Evolutionary conservation across 225 moss, liverwort and hornwort genomes (phyloP), one percentile per base, ranked within the genome.

Genomic region (Bryoerythrophyllum caledonicum): DNA sequence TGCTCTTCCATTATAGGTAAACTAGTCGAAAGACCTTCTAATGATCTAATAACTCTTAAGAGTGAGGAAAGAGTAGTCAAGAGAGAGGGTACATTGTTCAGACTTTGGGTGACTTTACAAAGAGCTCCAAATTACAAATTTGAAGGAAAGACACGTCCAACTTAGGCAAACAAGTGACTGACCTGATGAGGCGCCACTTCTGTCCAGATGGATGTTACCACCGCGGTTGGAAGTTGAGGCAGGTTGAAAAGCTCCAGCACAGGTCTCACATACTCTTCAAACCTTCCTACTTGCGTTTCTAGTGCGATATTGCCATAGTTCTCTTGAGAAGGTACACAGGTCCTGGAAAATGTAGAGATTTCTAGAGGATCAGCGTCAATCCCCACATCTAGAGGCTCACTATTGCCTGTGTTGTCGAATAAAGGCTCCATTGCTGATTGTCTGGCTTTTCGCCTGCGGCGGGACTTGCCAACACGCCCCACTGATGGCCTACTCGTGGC

Each of bases 371-470:
- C 30, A 26, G 73, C 25, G 51, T 52, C 32, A 5, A 46, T 2
- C 46, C 63, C 63, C 48, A 38, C n/a, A 37, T 67, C 54, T 21
- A 41, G 23, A 6, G 46, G 41, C 37, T 73, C 65, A 3, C 15
- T 14, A 44, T 68, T 35, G 32, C 35, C 37, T 44, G 10, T 26
- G 67, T 24, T 66, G 23, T 61, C 62, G 27, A 26, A 20, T 43
- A 69, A 32, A 13, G 80, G 78, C 12, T 82, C 78, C 82, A 82
- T 71, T 73, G 82, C 86, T 68, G 73, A 76, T 32, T 79, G 81
- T 15, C 89, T 77, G 46, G 86, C 82, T 87, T 87, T 87, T 46
- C 87, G 86, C 64, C 89, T 80, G 2, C 86, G 84, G 19, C 81
- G 84, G 8, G 87, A 82, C 52, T 89, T 89, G 3, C 89, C 89